phyloP scores from a whole-genome alignment of 1,284 basidiomycete species.

The Cutaneotrichosporon curvatum region DNA sequence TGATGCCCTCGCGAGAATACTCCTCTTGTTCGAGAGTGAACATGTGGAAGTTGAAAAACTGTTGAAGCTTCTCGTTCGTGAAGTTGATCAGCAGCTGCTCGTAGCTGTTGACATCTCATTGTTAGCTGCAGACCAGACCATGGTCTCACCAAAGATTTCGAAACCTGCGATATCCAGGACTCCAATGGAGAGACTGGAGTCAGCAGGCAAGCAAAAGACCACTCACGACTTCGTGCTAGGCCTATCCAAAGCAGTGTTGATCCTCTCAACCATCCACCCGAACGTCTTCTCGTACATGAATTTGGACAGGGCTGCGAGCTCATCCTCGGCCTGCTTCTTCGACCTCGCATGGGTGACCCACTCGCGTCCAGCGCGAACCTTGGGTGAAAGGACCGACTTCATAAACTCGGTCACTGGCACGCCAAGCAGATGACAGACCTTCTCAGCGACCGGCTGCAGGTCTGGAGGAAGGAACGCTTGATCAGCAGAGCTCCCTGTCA shows the following conservation, averaged over 20 bases:
- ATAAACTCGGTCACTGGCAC: slow-evolving; percentile 84
- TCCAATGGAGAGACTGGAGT: slow-evolving; percentile 73
- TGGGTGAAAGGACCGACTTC: slow-evolving; percentile 77
- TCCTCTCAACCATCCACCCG: slow-evolving; percentile 83
- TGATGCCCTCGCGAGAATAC: slow-evolving; percentile 91
- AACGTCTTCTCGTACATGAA: slow-evolving; percentile 97
- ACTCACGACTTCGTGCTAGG: slow-evolving; percentile 71
- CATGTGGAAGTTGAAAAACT: slow-evolving; percentile 99
- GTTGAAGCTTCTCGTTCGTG: slow-evolving; percentile 94
- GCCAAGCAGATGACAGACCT: slow-evolving; percentile 87
- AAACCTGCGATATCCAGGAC: slow-evolving; percentile 99
- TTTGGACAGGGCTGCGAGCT: slow-evolving; percentile 87
- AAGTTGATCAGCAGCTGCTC: slow-evolving; percentile 99
- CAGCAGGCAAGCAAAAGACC: not conserved
- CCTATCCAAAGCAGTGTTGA: slow-evolving; percentile 89
- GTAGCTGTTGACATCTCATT: slow-evolving; percentile 63
- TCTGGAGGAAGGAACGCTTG: slow-evolving; percentile 76
- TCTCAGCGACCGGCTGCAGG: slow-evolving; percentile 57
- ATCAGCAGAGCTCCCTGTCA: slow-evolving; percentile 73
- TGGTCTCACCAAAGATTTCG: slow-evolving; percentile 61
- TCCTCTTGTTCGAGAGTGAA: slow-evolving; percentile 99
- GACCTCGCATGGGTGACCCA: slow-evolving; percentile 94
- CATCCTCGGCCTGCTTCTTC: slow-evolving; percentile 85
- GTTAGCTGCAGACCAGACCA: not conserved
- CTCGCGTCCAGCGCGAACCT: slow-evolving; percentile 88